Evolutionary conservation across 2,329 filamentous ascomycete species (phyloP).

Genomic region (Colletotrichum falcatum): DNA sequence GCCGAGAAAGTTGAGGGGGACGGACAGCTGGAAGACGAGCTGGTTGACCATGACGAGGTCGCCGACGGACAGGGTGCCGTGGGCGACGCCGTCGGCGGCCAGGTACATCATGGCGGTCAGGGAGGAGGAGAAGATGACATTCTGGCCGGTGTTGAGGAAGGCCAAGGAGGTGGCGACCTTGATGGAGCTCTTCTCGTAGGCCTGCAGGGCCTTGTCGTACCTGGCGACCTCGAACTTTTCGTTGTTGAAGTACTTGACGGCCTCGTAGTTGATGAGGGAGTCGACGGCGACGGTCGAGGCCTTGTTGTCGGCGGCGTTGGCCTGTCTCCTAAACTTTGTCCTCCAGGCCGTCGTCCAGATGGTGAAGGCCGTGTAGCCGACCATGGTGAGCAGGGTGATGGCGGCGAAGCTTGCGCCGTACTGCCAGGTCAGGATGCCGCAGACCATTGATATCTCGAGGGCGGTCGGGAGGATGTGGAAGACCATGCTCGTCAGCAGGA

Average conservation of each 20-base stretch:
- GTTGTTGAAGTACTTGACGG: slow-evolving; percentile 99
- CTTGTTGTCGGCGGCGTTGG: slow-evolving; percentile 95
- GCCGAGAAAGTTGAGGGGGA: slow-evolving; percentile 97
- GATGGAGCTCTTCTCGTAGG: slow-evolving; percentile 94
- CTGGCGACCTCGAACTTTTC: slow-evolving; percentile 92
- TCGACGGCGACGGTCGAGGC: slow-evolving; percentile 96
- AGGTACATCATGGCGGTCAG: slow-evolving; percentile 99
- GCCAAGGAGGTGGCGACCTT: slow-evolving; percentile 95
- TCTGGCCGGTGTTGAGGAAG: slow-evolving; percentile 94
- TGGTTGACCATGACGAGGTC: slow-evolving; percentile 99
- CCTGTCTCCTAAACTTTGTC: slow-evolving; percentile 94
- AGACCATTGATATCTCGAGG: slow-evolving; percentile 94
- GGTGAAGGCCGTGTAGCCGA: slow-evolving; percentile 94
- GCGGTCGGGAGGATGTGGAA: slow-evolving; percentile 96
- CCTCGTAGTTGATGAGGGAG: slow-evolving; percentile 98
- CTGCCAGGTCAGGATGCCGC: slow-evolving; percentile 95
- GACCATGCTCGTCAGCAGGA: slow-evolving; percentile 96
- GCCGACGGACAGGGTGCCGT: slow-evolving; percentile 85
- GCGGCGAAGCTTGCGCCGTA: slow-evolving; percentile 93
- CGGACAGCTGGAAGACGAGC: slow-evolving; percentile 96
- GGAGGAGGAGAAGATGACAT: slow-evolving; percentile 95
- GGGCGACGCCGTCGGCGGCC: slow-evolving; percentile 88
- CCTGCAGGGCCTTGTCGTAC: slow-evolving; percentile 87
- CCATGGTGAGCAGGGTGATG: slow-evolving; percentile 92
- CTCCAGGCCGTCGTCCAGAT: slow-evolving; percentile 97